These are phyloP conservation scores for Ogataea henricii DNA, from an alignment of 805 yeast genomes.

Conservation along the genomic window DNA sequence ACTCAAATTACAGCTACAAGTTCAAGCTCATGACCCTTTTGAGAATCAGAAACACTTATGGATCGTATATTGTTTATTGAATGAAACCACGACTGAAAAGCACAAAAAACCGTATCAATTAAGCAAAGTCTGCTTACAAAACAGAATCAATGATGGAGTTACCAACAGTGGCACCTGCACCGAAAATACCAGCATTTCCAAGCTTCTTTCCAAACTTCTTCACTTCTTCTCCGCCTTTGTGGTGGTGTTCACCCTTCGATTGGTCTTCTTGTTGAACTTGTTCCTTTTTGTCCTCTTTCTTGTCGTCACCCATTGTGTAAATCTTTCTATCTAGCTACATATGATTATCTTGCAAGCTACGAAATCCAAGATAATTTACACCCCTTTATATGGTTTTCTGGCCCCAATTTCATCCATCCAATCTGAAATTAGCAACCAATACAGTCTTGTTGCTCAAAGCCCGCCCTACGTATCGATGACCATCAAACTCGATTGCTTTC, in stretches of 20 bases:
- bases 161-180: conserved; percentile 96
- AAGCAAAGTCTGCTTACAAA: conserved; percentile 32
- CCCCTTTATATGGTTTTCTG: background rate
- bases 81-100: background rate
- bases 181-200: conserved; percentile 92
- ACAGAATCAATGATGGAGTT: conserved; percentile 76
- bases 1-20: conserved; percentile 37
- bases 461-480: background rate
- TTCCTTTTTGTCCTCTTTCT: conserved; percentile 19
- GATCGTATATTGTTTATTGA: background rate
- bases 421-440: conserved; percentile 3
- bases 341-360: too few relatives aligned
- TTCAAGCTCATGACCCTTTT: conserved; percentile 50
- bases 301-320: conserved; percentile 20
- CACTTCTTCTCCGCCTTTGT: conserved; percentile 30
- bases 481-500: background rate
- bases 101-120: background rate
- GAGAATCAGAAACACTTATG: conserved; percentile 64
- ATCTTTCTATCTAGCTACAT: too few relatives aligned
- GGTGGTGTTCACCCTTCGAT: conserved; percentile 25
- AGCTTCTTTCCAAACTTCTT: conserved; percentile 75
- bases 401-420: background rate
- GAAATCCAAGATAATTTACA: too few relatives aligned
- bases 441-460: background rate
- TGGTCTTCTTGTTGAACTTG: conserved; percentile 20